Evolutionary conservation across 495 filamentous ascomycete species (phyloP).

Genomic region (Pyrenopolyporus hunteri): DNA sequence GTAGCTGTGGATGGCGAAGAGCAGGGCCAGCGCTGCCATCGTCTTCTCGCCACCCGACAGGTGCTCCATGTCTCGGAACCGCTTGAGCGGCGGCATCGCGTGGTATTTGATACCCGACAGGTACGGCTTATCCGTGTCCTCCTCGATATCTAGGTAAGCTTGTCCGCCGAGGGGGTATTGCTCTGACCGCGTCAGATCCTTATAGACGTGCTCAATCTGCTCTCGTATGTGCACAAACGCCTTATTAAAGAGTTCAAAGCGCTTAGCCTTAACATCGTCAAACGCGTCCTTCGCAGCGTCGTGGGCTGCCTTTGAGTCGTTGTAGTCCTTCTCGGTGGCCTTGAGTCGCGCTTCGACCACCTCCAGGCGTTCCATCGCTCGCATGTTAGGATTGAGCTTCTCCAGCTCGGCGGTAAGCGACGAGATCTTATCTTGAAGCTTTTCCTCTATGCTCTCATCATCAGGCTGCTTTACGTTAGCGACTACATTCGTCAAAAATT

Average conservation of each 20-base stretch:
- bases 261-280: conserved; percentile 76
- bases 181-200: conserved; percentile 86
- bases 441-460: conserved; percentile 76
- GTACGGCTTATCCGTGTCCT: conserved; percentile 85
- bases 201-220: conserved; percentile 91
- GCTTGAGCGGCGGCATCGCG: conserved; percentile 97
- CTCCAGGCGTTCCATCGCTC: conserved; percentile 90
- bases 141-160: conserved; percentile 92
- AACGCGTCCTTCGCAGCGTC: conserved; percentile 82
- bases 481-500: conserved; percentile 1
- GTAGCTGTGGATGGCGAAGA: conserved; percentile 95
- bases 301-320: conserved; percentile 74
- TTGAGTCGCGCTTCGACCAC: conserved; percentile 82
- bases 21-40: conserved; percentile 92
- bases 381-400: conserved; percentile 94
- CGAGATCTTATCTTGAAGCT: conserved; percentile 77
- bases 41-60: conserved; percentile 98
- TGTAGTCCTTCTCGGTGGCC: conserved; percentile 86
- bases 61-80: conserved; percentile 99
- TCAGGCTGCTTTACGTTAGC: conserved; percentile 57
- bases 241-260: conserved; percentile 90
- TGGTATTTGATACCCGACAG: conserved; percentile 95
- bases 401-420: conserved; percentile 79
- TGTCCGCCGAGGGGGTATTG: conserved; percentile 88
- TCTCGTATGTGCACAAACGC: conserved; percentile 95